Evolutionary conservation across 495 filamentous ascomycete species (phyloP), one percentile per base, ranked within the genome.

Genomic region (Aspergillus kassunensis): DNA sequence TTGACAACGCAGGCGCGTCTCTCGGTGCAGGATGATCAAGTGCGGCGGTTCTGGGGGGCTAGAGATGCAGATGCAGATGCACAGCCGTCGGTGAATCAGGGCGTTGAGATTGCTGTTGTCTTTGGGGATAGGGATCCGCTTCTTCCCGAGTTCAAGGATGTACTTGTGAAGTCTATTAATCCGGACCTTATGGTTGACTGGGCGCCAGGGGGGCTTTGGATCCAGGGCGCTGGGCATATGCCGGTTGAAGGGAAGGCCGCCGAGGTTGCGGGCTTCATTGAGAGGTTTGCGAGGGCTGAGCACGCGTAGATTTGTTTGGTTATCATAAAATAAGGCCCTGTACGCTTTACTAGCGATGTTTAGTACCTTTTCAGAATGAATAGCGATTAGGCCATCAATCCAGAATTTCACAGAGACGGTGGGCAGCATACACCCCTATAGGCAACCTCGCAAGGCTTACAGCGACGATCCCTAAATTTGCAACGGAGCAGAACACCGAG

Each of bases 191-290:
- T 35, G 44, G 30, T 35, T 1, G 9, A n/a, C 3, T 46, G 44
- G 44, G 44, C 44, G 18, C 44, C 27, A 19, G n/a, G 30, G 30
- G 44, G 44, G 18, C 8, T 46, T 18, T 46, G 44, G 44, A 35
- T 46, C 15, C 3, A 4, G 2, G 19, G 11, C 4, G 44, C 44
- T 4, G 44, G 44, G 3, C 30, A 35, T 15, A 13, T 24, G 19
- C 30, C 30, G 3, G 30, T 34, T 20, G 44, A 46, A 12, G 44
- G 13, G 2, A 34, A 24, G 19, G 18, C 44, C 1, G 19, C 19
- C 2, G 44, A 46, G 6, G 18, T 46, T 2, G 30, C 29, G 19
- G 10, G 11, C 19, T 24, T 46, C 24, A 34, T 46, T 33, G 43
- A 16, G 29, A 33, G 27, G 43, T 33, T 33, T 19, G 43, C 43